Percentiles rank a stretch among this genome's conserved stretches.
Conservation (phyloP, 2,329 filamentous ascomycete species). For the Ophiostoma montium region DNA sequence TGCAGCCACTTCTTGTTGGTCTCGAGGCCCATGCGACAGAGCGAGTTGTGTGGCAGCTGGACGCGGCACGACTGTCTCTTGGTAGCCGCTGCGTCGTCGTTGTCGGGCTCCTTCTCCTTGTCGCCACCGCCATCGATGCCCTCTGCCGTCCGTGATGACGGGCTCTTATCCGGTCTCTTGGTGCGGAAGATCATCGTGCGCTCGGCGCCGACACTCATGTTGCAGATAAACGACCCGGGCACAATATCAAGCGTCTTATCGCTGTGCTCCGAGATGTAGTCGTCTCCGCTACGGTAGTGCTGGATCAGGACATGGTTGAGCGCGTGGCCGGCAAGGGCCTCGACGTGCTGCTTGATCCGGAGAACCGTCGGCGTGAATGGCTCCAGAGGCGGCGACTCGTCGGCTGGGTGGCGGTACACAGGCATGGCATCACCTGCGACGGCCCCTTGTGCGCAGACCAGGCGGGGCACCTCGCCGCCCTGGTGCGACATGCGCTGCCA, state of each 20-base stretch:
- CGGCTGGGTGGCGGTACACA: constrained; percentile 87
- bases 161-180: constrained; percentile 42
- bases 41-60: constrained; percentile 71
- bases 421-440: constrained; percentile 45
- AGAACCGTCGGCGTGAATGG: constrained; percentile 63
- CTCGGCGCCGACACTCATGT: constrained; percentile 85
- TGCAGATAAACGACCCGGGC: constrained; percentile 69
- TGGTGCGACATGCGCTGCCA: constrained; percentile 93
- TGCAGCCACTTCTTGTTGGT: constrained; percentile 87
- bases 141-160: constrained; percentile 16
- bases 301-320: constrained; percentile 92
- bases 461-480: constrained; percentile 76
- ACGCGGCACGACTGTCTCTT: constrained; percentile 32
- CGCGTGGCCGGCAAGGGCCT: constrained; percentile 59
- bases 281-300: constrained; percentile 73
- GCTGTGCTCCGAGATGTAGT: constrained; percentile 92
- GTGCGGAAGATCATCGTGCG: constrained; percentile 80
- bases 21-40: constrained; percentile 65
- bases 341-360: constrained; percentile 52
- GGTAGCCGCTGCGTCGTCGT: not conserved
- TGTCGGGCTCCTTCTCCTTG: constrained; percentile 2
- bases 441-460: constrained; percentile 78
- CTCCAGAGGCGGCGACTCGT: constrained; percentile 66
- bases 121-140: constrained; percentile 12
- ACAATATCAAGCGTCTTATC: constrained; percentile 93